Conservation (phyloP, 2,329 filamentous ascomycete genomes). For the Penicillium janthinellum region DNA sequence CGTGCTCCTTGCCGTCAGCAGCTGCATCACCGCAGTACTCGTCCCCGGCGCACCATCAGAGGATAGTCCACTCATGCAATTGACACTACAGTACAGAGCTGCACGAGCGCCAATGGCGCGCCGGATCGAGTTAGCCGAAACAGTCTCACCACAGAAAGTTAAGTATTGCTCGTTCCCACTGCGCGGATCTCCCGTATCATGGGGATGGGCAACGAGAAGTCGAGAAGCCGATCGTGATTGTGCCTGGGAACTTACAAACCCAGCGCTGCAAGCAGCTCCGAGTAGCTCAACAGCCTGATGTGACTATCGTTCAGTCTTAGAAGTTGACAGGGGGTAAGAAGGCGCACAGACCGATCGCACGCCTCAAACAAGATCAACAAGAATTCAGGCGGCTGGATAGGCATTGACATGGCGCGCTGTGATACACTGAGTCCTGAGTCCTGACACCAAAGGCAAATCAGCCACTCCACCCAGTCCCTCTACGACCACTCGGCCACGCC, state of each 20-base stretch:
- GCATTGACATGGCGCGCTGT: not conserved
- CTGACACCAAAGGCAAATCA: not conserved
- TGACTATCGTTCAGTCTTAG: too few species aligned
- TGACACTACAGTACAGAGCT: not conserved
- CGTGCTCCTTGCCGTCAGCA: slow-evolving; percentile 11
- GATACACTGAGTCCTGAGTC: not conserved
- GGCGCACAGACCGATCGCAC: not conserved
- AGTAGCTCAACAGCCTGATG: not conserved
- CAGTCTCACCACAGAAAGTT: slow-evolving; percentile 7
- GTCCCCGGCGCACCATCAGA: not conserved
- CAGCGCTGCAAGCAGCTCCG: not conserved
- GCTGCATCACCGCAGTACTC: not conserved
- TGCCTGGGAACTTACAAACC: not conserved
- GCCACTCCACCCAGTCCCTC: slow-evolving; percentile 9
- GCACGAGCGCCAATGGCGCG: slow-evolving; percentile 11
- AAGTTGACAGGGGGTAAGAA: too few species aligned
- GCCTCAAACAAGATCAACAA: slow-evolving; percentile 2
- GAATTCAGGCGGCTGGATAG: not conserved
- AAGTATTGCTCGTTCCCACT: not conserved
- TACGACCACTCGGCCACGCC: slow-evolving; percentile 6
- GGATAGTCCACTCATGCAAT: slow-evolving; percentile 3
- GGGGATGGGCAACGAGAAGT: not conserved
- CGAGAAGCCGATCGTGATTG: not conserved
- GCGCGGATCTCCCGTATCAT: slow-evolving; percentile 5
- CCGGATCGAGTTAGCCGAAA: slow-evolving; percentile 4